Evolutionary conservation across 257 asterid species (phyloP).

Genomic region (Anisodus acutangulus): DNA sequence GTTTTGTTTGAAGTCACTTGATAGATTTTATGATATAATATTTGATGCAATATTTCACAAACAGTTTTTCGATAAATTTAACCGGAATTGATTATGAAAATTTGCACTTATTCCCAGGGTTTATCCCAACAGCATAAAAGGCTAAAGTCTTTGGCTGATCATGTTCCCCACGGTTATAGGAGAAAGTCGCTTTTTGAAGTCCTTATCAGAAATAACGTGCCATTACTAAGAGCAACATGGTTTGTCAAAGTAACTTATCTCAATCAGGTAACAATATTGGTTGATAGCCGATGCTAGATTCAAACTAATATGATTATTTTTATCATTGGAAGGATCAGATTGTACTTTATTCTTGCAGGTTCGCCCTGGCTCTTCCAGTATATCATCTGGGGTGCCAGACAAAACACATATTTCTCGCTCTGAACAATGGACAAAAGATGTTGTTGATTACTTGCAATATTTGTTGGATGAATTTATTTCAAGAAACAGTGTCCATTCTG

Average conservation of each 20-base stretch:
- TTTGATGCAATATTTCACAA: background rate
- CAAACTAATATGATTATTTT: slow-evolving; percentile 27
- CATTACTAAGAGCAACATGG: slow-evolving; percentile 95
- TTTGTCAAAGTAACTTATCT: slow-evolving; percentile 94
- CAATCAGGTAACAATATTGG: slow-evolving; percentile 78
- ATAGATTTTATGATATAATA: background rate
- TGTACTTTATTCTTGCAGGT: slow-evolving; percentile 62
- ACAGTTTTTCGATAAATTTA: background rate
- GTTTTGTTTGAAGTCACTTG: background rate
- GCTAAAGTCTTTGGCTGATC: slow-evolving; percentile 90
- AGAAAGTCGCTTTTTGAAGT: slow-evolving; percentile 84
- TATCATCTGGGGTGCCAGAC: slow-evolving; percentile 74
- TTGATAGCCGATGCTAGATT: slow-evolving; percentile 19
- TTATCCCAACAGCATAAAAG: slow-evolving; percentile 91
- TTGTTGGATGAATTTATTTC: slow-evolving; percentile 84
- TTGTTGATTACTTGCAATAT: slow-evolving; percentile 85
- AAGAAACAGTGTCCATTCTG: slow-evolving; percentile 68
- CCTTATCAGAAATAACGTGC: slow-evolving; percentile 85
- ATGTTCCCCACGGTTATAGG: slow-evolving; percentile 93
- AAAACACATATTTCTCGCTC: slow-evolving; percentile 81
- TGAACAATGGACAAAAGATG: slow-evolving; percentile 98
- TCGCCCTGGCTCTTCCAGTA: slow-evolving; percentile 71
- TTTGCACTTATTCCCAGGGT: slow-evolving; percentile 59
- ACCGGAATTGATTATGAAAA: slow-evolving; percentile 24
- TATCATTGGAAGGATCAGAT: slow-evolving; percentile 35